Percentiles rank a stretch among this genome's conserved stretches.
phyloP scores from a whole-genome alignment of 768 basidiomycete species.

The Tylopilus felleus region DNA sequence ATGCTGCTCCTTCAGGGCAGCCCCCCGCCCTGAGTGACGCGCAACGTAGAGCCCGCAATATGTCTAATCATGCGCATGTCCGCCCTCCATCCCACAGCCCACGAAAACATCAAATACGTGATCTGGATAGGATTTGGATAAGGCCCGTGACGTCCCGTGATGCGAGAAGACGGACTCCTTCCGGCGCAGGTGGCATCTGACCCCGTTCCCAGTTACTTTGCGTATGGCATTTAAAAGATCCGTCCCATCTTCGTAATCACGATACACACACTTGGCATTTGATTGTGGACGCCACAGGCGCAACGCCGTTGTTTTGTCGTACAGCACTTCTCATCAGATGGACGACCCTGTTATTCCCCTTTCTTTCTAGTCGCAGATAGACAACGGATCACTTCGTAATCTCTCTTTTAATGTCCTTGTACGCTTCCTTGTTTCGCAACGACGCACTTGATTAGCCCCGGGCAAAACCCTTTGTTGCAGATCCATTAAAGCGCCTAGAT shows the following conservation, averaged over 20 bases:
- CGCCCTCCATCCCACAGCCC: conserved; percentile 20
- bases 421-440: conserved; percentile 6
- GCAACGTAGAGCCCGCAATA: conserved; percentile 11
- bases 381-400: conserved; percentile 4
- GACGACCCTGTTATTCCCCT: conserved; percentile 14
- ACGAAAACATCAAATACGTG: conserved; percentile 14
- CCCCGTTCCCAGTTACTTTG: conserved; percentile 4
- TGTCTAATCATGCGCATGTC: conserved; percentile 9
- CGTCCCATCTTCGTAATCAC: conserved; percentile 7
- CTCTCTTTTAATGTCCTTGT: conserved; percentile 7
- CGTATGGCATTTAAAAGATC: conserved; percentile 4
- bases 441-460: not conserved
- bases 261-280: not conserved
- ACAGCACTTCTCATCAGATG: conserved; percentile 15
- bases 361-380: not conserved
- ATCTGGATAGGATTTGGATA: conserved; percentile 23
- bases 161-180: conserved; percentile 30
- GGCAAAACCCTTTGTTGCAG: not conserved
- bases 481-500: not conserved
- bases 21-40: not conserved
- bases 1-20: conserved; percentile 1
- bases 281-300: conserved; percentile 1
- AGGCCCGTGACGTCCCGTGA: conserved; percentile 24
- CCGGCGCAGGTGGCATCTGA: conserved; percentile 33
- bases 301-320: not conserved